Percentiles rank a stretch among this genome's conserved stretches.
Evolutionary conservation across 2,329 filamentous ascomycete species (phyloP).

Genomic region (Penicillium sp.): DNA sequence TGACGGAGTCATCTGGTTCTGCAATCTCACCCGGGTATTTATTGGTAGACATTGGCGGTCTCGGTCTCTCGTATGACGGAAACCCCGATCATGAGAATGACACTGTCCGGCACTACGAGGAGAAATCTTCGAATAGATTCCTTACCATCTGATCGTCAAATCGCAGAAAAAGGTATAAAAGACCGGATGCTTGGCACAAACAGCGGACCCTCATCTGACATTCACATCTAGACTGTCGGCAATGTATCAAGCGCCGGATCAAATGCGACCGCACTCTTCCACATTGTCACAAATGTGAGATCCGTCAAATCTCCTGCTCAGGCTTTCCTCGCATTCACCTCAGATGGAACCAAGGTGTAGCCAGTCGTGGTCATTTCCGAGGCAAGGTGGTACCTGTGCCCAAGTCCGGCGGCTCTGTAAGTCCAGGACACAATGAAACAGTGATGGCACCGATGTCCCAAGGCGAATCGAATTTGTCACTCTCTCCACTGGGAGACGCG

Average conservation of each 20-base stretch:
- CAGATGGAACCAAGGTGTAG: slow-evolving; percentile 31
- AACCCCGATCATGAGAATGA: not conserved
- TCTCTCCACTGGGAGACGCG: not conserved
- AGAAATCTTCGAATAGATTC: slow-evolving; percentile 13
- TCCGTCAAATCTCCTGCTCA: slow-evolving; percentile 29
- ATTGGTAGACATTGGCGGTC: too few relatives aligned
- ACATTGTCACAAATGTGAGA: slow-evolving; percentile 32
- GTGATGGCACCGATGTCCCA: not conserved
- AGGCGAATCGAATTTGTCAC: too few relatives aligned
- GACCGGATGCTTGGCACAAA: not conserved
- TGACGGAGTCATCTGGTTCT: too few relatives aligned
- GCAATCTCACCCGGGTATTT: too few relatives aligned
- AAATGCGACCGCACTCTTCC: slow-evolving; percentile 33
- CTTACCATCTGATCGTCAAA: slow-evolving; percentile 8
- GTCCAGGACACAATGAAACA: not conserved
- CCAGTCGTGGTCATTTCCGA: slow-evolving; percentile 11
- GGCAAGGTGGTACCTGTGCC: slow-evolving; percentile 3
- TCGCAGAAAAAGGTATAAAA: slow-evolving; percentile 11
- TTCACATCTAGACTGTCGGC: slow-evolving; percentile 27
- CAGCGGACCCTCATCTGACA: not conserved
- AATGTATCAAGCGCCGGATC: slow-evolving; percentile 32
- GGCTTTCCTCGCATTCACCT: slow-evolving; percentile 28
- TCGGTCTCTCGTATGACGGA: too few relatives aligned
- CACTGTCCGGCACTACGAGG: not conserved
- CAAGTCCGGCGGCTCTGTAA: not conserved